Base-by-base conservation (phyloP, 129 eudicot species). In the Escallonia rubra region DNA sequence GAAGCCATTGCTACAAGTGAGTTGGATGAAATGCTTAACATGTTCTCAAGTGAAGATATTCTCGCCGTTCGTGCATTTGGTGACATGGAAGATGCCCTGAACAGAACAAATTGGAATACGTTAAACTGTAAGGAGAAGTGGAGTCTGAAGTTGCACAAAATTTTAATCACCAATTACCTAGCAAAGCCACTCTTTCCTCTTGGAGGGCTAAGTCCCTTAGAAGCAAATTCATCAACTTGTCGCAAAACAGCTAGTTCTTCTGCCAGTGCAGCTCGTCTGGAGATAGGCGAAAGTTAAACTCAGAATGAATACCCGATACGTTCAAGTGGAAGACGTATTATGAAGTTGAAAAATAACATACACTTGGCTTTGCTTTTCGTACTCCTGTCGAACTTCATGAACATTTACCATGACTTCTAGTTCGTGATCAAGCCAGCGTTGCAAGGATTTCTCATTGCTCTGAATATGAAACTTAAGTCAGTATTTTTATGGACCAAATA, bases 351-450 rank as follows among this genome's bases (percentile, higher is more conserved):
- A 66, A 92, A 10, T 86, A 94, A 66, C 95, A 10, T 86, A 94
- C 99, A 81, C 82, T 81, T 89, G 82, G 58, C 82, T 81, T 76
- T 87, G 86, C 79, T 85, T 93, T 77, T 87, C 96, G 73, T 93
- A 85, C 72, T 87, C 95, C 14, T 71, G 69, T 62, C 90, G 95
- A 67, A 93, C 95, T 79, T 83, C 93, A 76, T 93, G 87, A 79
- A 85, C 80, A 65, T 89, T 85, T 73, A 89, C 85, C 78, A 85
- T 81, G 64, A 89, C 93, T 64, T 93, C 95, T 59, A 93, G 80
- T 85, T 93, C 99, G 58, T 84, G 89, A 68, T 87, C 93, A 75
- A 93, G 86, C 99, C 95, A 89, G 41, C 82, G 86, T 66, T 81
- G 96, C 85, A 86, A 78, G 54, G 88, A 64, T 69, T 90, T 94